phyloP scores from a whole-genome alignment of 202 grass and related monocot species.

The Schoenoplectus tabernaemontani region DNA sequence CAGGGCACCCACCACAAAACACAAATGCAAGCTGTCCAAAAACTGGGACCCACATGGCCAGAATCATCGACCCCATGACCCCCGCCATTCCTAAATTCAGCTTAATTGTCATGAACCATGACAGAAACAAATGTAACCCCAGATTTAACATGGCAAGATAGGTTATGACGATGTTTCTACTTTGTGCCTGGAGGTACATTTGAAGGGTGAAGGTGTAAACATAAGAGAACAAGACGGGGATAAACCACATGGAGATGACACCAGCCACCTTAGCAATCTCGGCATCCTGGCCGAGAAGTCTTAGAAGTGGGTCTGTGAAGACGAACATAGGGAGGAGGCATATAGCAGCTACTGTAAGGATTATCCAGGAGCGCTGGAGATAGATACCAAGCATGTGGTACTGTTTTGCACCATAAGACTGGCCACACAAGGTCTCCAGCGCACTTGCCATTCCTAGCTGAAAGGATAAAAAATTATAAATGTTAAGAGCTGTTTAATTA shows the following conservation, averaged over 20 bases:
- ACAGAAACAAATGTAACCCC: constrained; percentile 31
- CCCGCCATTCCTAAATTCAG: constrained; percentile 34
- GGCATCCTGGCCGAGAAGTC: constrained; percentile 44
- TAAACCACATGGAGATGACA: constrained; percentile 58
- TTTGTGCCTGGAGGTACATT: constrained; percentile 78
- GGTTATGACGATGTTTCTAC: constrained; percentile 62
- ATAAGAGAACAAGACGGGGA: constrained; percentile 48
- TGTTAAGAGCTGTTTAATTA: background rate
- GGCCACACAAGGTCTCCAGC: constrained; percentile 66
- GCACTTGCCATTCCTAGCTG: constrained; percentile 87
- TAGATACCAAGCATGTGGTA: constrained; percentile 81
- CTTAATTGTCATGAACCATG: constrained; percentile 39
- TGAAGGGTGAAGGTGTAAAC: constrained; percentile 55
- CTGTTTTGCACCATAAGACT: constrained; percentile 57
- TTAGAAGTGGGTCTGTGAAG: constrained; percentile 47
- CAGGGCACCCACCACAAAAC: constrained; percentile 55
- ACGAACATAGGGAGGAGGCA: constrained; percentile 38
- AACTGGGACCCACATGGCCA: constrained; percentile 56
- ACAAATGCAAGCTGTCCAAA: constrained; percentile 47
- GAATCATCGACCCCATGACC: constrained; percentile 52
- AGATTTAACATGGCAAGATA: constrained; percentile 48
- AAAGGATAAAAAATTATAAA: background rate
- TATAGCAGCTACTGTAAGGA: constrained; percentile 28
- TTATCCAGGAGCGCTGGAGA: constrained; percentile 59
- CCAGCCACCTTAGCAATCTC: constrained; percentile 37